These are phyloP conservation scores for Aschersonia sp. DNA, from an alignment of 2,329 filamentous ascomycete species.

Conservation along the genomic window DNA sequence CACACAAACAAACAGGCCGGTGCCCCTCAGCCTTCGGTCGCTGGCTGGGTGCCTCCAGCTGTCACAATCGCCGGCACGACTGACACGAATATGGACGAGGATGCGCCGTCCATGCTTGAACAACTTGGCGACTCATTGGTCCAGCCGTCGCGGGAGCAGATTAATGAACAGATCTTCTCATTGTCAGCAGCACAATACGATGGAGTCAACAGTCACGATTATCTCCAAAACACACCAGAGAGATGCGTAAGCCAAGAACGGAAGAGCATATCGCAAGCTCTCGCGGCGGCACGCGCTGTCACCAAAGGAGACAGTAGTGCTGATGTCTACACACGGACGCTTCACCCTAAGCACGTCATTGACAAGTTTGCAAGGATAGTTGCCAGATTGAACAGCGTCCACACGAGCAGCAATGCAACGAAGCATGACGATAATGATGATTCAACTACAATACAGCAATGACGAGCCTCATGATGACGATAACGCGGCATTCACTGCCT, in stretches of 20 bases:
- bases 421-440: slow-evolving; percentile 22
- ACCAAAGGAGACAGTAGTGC: slow-evolving; percentile 56
- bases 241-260: slow-evolving; percentile 47
- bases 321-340: slow-evolving; percentile 82
- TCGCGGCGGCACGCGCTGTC: slow-evolving; percentile 61
- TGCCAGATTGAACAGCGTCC: slow-evolving; percentile 49
- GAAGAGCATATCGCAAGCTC: slow-evolving; percentile 64
- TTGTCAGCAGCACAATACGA: slow-evolving; percentile 82
- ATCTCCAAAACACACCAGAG: slow-evolving; percentile 50
- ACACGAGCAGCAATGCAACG: slow-evolving; percentile 28
- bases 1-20: slow-evolving; percentile 28
- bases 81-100: slow-evolving; percentile 17
- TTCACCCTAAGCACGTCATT: slow-evolving; percentile 82
- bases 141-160: slow-evolving; percentile 68
- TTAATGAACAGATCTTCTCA: slow-evolving; percentile 76
- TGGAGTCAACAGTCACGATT: slow-evolving; percentile 44
- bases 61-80: slow-evolving; percentile 29
- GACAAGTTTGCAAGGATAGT: slow-evolving; percentile 87
- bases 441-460: slow-evolving; percentile 17
- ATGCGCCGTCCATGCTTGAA: slow-evolving; percentile 47
- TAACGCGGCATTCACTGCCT: not conserved
- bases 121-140: slow-evolving; percentile 55
- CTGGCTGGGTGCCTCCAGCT: slow-evolving; percentile 26
- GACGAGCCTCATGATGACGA: slow-evolving; percentile 21
- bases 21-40: slow-evolving; percentile 37